phyloP scores from a whole-genome alignment of 106 monocot species.

The Allium cepa region DNA sequence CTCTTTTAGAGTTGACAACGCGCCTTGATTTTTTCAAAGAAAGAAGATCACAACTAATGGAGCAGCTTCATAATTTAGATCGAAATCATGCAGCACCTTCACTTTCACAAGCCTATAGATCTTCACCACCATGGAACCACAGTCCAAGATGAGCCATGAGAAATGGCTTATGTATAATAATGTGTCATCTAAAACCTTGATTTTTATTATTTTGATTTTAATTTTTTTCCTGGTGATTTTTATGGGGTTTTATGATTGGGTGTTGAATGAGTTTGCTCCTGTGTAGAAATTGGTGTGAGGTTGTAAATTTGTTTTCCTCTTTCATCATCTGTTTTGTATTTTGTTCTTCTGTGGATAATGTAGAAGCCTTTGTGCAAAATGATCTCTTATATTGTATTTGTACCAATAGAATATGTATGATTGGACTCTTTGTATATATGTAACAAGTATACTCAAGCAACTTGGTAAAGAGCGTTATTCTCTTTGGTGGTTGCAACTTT shows the following conservation, averaged over 20 bases:
- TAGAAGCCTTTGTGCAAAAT: too few species aligned
- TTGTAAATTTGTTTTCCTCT: constrained; percentile 11
- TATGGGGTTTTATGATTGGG: constrained; percentile 2
- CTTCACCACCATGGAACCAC: constrained; percentile 68
- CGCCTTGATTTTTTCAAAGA: constrained; percentile 98
- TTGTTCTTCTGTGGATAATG: background rate
- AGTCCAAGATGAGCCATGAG: constrained; percentile 29
- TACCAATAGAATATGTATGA: too few species aligned
- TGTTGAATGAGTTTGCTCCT: background rate
- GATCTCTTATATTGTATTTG: too few species aligned
- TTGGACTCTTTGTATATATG: too few species aligned
- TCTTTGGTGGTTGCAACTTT: too few species aligned
- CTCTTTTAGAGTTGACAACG: constrained; percentile 83
- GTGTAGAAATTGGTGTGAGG: constrained; percentile 7
- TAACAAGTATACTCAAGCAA: too few species aligned
- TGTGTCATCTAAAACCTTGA: background rate
- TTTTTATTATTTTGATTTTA: background rate
- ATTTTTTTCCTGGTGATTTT: background rate
- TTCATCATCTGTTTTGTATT: background rate
- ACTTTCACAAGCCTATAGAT: constrained; percentile 64
- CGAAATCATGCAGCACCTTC: constrained; percentile 42
- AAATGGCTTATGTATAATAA: background rate
- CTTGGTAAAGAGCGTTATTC: too few species aligned
- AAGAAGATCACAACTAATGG: constrained; percentile 90
- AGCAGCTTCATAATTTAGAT: constrained; percentile 89